Evolutionary conservation across 305 asterid genomes (phyloP), one percentile per base, ranked within the genome.

Genomic region (Ilex paraguariensis): DNA sequence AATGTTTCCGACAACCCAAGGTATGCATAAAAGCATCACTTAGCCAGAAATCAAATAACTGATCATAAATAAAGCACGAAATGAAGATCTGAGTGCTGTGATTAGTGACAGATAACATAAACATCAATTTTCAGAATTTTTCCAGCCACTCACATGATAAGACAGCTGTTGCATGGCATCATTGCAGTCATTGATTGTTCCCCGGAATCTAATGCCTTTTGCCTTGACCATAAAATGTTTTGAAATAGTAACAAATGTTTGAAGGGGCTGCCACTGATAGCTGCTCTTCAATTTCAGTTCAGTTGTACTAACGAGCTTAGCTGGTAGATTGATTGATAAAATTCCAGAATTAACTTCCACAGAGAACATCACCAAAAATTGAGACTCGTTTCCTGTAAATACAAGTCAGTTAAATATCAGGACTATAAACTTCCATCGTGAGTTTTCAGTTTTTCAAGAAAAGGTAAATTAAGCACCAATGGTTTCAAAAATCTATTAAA

Each of bases 191-290:
- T 79, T 81, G 55, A 90, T 69, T 14, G 92, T 60, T 61, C 88
- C 91, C 33, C 79, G 77, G 63, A 90, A 84, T 77, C 95, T 81
- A 67, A 93, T 86, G 55, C 96, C 96, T 77, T 90, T 90, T 31
- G 95, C 96, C 55, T 77, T 87, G 60, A 93, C 95, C 28, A 59
- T 57, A 69, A 90, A 84, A 77, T 87, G 96, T 73, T 79, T 81
- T 4, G 96, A 87, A 55, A 93, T 90, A 65, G 94, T 73, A 54
- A 93, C 98, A 81, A 85, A 90, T 69, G 97, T 85, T 54, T 71
- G 84, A 44, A 93, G 79, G 57, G 98, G 95, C 60, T 87, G 98
- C 98, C 96, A 93, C 21, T 76, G 95, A 57, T 84, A 72, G 67
- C 87, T 84, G 5, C 68, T 72, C 76, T 66, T 81, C 77, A 79